Percentiles rank a stretch among this genome's conserved stretches.
Conservation (phyloP, 2,329 filamentous ascomycete species). For the Alternaria metachromatica region DNA sequence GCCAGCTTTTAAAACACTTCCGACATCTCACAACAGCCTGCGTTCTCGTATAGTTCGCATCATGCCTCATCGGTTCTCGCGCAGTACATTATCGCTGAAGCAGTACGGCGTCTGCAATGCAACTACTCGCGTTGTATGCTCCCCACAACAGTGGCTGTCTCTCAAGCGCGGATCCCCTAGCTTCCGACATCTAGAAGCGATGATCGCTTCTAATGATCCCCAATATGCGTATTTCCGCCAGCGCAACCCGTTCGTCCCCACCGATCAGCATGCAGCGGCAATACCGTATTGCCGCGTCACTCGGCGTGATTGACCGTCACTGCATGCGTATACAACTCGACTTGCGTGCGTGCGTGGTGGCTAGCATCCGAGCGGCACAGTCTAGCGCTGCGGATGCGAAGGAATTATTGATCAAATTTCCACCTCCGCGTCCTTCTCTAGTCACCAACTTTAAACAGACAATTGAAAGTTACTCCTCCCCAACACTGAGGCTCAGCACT, state of each 20-base stretch:
- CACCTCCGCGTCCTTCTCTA: not conserved
- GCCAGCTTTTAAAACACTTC: not conserved
- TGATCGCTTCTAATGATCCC: not conserved
- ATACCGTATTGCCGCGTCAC: not conserved
- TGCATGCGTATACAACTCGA: not conserved
- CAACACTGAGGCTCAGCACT: not conserved
- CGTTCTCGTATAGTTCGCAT: not conserved
- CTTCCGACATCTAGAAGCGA: not conserved
- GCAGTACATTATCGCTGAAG: not conserved
- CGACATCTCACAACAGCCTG: not conserved
- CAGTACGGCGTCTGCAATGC: not conserved
- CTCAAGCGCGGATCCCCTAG: not conserved
- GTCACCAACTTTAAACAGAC: not conserved
- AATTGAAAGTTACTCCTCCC: not conserved
- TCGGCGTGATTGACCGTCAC: not conserved
- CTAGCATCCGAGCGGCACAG: not conserved
- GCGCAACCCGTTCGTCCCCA: not conserved
- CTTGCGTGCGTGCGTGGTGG: not conserved
- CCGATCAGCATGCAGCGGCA: not conserved
- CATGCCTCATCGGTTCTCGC: not conserved
- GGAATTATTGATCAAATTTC: slow-evolving; percentile 1
- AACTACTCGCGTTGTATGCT: not conserved
- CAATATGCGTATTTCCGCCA: not conserved
- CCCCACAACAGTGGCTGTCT: not conserved
- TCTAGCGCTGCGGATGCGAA: not conserved